Base-by-base conservation (phyloP, 1,284 basidiomycete genomes). In the Trichosporon sp. region DNA sequence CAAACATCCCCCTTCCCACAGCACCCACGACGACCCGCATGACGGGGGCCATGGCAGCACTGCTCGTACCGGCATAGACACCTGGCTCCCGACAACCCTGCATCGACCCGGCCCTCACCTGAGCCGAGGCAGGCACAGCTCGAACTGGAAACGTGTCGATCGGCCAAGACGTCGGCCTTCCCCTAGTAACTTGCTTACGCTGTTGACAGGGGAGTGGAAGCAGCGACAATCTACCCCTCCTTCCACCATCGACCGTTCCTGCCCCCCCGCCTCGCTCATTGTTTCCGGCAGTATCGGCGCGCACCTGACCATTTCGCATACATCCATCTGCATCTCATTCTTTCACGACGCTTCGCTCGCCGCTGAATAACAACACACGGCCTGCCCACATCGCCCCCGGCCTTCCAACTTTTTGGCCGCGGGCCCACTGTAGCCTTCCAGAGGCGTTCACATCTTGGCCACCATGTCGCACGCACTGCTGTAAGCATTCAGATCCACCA, bases 381-480 rank as follows among this genome's bases (percentile, higher is more conserved):
- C 29, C 27, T 19, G n/a, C 56, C 32, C 31, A 21, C 27, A 27
- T 4, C 31, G 4, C 13, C 14, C 54, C 16, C 58, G 33, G 5
- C 49, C 36, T 54, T 54, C 49, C 49, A 29, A 54, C 49, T 54
- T 31, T 54, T 54, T 54, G 49, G 49, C 49, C 49, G 49, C 49
- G 25, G 49, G 49, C 49, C 27, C 16, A 25, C 37, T 31, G 49
- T 54, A 54, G 29, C 49, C 49, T 29, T 16, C 25, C 29, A 27
- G 31, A 16, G 49, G 49, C 49, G 27, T 54, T 25, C 31, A 31
- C 49, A 31, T 34, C 33, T 25, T 58, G 63, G 31, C 54, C 70
- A 66, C 56, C 62, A 74, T 74, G 73, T 74, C 73, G 11, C 73
- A 74, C 66, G 73, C 73, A 52, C 66, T 74, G 9, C 62, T 74